Percentiles rank a stretch among this genome's conserved stretches.
phyloP scores from a whole-genome alignment of 495 filamentous ascomycete species.

The Hypomontagnella submonticulosa region DNA sequence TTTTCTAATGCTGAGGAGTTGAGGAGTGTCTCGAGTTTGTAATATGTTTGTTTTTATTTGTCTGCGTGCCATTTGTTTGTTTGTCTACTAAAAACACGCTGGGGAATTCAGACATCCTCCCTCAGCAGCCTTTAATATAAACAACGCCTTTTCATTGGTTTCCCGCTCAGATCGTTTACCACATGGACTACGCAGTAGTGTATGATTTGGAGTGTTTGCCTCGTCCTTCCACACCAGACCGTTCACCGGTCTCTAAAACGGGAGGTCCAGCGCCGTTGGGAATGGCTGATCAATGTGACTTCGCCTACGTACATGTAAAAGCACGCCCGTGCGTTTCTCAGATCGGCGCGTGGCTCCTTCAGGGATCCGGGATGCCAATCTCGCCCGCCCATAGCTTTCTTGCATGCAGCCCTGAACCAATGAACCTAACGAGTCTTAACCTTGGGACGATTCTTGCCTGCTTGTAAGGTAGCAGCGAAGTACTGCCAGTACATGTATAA shows the following conservation, averaged over 20 bases:
- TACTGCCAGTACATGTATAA: constrained; percentile 6
- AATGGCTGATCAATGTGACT: constrained; percentile 32
- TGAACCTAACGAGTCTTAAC: constrained; percentile 20
- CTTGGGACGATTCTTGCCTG: constrained; percentile 29
- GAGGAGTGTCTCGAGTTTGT: constrained; percentile 7
- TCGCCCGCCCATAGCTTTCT: constrained; percentile 30
- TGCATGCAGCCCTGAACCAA: constrained; percentile 35
- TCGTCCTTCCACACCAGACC: constrained; percentile 19
- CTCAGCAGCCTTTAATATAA: constrained; percentile 11
- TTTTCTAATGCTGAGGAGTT: constrained; percentile 7
- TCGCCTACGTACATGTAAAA: constrained; percentile 17
- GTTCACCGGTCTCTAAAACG: constrained; percentile 31
- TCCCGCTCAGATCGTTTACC: not conserved
- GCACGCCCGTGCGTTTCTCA: constrained; percentile 27
- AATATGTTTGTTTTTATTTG: constrained; percentile 18
- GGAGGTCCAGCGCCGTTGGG: constrained; percentile 11
- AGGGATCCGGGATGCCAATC: constrained; percentile 38
- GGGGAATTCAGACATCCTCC: constrained; percentile 2
- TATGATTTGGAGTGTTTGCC: constrained; percentile 6
- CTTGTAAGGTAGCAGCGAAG: constrained; percentile 18
- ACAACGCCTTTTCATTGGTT: constrained; percentile 21
- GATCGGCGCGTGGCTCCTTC: constrained; percentile 40
- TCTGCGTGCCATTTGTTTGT: constrained; percentile 8
- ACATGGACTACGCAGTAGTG: constrained; percentile 15
- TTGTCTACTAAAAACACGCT: constrained; percentile 11